A percentile compares a stretch with the other conserved stretches of the same genome.
Evolutionary conservation across 257 asterid species (phyloP).

Genomic region (Nyctanthes arbortristis): DNA sequence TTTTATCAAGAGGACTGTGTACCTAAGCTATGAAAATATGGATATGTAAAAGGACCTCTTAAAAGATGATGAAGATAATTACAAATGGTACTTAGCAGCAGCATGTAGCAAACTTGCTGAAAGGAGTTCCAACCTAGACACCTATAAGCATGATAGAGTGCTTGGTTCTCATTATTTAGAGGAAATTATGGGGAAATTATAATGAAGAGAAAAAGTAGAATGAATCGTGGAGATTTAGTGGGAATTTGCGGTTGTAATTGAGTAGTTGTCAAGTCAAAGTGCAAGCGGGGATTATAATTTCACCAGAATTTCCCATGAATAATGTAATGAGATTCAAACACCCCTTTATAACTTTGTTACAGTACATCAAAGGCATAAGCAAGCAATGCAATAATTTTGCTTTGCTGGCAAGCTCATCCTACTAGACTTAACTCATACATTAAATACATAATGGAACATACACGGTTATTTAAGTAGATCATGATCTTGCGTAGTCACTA

Average conservation of each 20-base stretch:
- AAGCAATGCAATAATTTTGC: not conserved
- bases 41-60: constrained; percentile 2
- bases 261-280: too few species aligned
- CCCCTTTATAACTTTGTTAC: too few species aligned
- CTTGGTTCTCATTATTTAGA: too few species aligned
- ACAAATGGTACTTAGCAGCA: not conserved
- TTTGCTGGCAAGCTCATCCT: not conserved
- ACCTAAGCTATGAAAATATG: constrained; percentile 14
- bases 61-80: constrained; percentile 1
- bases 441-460: not conserved
- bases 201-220: too few species aligned
- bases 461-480: not conserved
- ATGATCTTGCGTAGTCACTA: not conserved
- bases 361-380: not conserved
- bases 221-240: too few species aligned
- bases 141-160: not conserved
- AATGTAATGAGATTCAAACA: too few species aligned
- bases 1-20: constrained; percentile 20
- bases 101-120: not conserved
- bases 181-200: too few species aligned
- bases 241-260: too few species aligned
- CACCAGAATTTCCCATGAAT: too few species aligned
- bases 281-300: not conserved
- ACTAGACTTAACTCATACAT: not conserved
- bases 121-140: constrained; percentile 18